These are phyloP conservation scores for Rhizopogon vinicolor DNA, from an alignment of 768 basidiomycete species.

Conservation along the genomic window DNA sequence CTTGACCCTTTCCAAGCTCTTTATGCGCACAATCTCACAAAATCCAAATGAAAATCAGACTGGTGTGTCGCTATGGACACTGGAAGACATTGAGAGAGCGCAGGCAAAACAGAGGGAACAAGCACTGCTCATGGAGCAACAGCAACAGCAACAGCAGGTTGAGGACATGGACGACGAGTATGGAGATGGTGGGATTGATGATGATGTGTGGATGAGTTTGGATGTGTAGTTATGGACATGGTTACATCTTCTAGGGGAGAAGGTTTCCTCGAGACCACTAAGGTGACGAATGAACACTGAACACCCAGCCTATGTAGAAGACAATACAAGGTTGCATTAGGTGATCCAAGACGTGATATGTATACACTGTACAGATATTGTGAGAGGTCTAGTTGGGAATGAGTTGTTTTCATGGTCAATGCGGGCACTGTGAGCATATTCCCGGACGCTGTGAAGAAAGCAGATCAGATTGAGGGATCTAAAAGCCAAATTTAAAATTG, in stretches of 20 bases:
- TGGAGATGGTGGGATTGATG: slow-evolving; percentile 61
- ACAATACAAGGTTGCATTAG: neutral
- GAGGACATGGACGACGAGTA: slow-evolving; percentile 50
- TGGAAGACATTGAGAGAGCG: slow-evolving; percentile 85
- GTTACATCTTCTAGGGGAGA: neutral
- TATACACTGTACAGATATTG: slow-evolving; percentile 8
- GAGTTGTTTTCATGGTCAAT: neutral
- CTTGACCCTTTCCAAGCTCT: slow-evolving; percentile 86
- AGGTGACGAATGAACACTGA: neutral
- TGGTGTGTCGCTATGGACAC: slow-evolving; percentile 90
- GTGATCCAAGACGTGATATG: neutral
- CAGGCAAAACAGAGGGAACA: slow-evolving; percentile 78
- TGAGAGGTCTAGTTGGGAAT: neutral
- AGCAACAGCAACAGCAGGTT: slow-evolving; percentile 29
- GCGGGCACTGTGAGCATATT: slow-evolving; percentile 34
- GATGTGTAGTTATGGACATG: slow-evolving; percentile 29
- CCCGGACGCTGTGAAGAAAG: slow-evolving; percentile 27
- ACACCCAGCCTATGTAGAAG: neutral
- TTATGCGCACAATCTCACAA: slow-evolving; percentile 98
- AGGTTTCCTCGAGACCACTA: neutral
- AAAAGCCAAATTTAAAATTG: slow-evolving; percentile 2
- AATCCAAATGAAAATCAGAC: slow-evolving; percentile 96
- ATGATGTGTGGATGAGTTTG: slow-evolving; percentile 56
- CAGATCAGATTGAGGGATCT: slow-evolving; percentile 11
- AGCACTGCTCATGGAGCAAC: slow-evolving; percentile 44